A percentile compares a stretch with the other conserved stretches of the same genome.
phyloP scores from a whole-genome alignment of 2,329 filamentous ascomycete species.

The Alternaria arbusti region DNA sequence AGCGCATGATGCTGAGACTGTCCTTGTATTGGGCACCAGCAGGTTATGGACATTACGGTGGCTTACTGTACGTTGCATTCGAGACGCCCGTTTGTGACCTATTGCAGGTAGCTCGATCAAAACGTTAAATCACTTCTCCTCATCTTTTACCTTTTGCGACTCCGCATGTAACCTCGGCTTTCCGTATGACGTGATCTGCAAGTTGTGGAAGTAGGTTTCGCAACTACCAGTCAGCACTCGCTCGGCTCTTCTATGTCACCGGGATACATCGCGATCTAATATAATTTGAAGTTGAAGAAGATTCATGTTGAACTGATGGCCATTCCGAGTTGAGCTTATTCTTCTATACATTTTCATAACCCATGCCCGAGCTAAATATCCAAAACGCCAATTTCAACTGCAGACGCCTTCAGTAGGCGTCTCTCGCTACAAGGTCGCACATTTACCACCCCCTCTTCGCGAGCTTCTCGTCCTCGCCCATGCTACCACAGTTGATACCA shows the following conservation, averaged over 20 bases:
- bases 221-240: background rate
- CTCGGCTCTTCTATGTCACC: background rate
- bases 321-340: constrained; percentile 1
- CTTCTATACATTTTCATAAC: background rate
- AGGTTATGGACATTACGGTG: constrained; percentile 2
- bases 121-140: background rate
- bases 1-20: constrained; percentile 5
- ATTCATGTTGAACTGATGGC: background rate
- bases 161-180: constrained; percentile 1
- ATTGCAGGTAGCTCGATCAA: constrained; percentile 8
- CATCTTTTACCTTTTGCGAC: background rate
- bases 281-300: background rate
- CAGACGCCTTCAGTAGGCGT: background rate
- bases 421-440: background rate
- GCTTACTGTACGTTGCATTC: constrained; percentile 6
- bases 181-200: constrained; percentile 6
- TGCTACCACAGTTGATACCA: constrained; percentile 82
- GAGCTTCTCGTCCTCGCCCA: constrained; percentile 82
- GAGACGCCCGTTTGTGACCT: constrained; percentile 1
- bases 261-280: background rate
- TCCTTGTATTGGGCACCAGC: background rate
- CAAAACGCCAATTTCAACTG: background rate
- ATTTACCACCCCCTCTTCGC: constrained; percentile 80
- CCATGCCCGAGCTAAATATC: background rate
- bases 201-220: background rate